A percentile compares a stretch with the other conserved stretches of the same genome.
phyloP scores from a whole-genome alignment of 345 rosid genomes.

The Linum trigynum region DNA sequence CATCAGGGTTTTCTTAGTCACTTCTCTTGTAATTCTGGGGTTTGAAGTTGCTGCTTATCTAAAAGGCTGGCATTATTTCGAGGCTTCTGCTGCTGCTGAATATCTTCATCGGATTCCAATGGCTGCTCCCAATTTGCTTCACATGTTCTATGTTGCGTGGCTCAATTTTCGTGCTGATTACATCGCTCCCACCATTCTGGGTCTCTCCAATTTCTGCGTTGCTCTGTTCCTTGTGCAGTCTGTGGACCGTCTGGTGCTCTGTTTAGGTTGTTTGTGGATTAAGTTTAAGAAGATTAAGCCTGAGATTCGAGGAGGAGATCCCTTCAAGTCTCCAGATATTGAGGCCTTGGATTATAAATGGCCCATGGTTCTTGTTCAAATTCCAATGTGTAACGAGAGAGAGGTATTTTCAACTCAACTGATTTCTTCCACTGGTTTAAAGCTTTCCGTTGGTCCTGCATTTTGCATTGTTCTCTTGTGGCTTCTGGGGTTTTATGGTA shows the following conservation, averaged over 20 bases:
- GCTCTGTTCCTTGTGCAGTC: conserved; percentile 68
- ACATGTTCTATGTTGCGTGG: conserved; percentile 55
- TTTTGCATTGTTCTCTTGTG: neutral
- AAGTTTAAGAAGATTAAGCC: conserved; percentile 66
- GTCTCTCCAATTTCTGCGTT: conserved; percentile 59
- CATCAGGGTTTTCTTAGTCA: conserved; percentile 43
- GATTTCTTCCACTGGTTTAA: neutral
- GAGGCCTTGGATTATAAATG: conserved; percentile 42
- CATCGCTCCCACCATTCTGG: conserved; percentile 56
- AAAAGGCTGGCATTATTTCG: conserved; percentile 74
- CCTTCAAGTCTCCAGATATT: conserved; percentile 44
- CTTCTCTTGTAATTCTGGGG: conserved; percentile 40
- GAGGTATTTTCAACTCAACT: conserved; percentile 35
- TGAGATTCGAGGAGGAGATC: conserved; percentile 34
- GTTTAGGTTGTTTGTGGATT: conserved; percentile 77
- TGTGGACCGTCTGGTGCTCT: conserved; percentile 58
- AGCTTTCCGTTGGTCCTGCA: neutral
- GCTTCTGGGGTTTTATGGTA: neutral
- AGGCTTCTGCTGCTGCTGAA: conserved; percentile 26
- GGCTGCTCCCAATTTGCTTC: conserved; percentile 48
- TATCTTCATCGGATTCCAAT: conserved; percentile 40
- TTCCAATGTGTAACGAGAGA: conserved; percentile 78
- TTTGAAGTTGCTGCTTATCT: conserved; percentile 66
- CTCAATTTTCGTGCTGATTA: conserved; percentile 48
- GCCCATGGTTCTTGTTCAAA: conserved; percentile 86